Conservation (phyloP, 768 basidiomycete genomes). For the Mycena rosella region DNA sequence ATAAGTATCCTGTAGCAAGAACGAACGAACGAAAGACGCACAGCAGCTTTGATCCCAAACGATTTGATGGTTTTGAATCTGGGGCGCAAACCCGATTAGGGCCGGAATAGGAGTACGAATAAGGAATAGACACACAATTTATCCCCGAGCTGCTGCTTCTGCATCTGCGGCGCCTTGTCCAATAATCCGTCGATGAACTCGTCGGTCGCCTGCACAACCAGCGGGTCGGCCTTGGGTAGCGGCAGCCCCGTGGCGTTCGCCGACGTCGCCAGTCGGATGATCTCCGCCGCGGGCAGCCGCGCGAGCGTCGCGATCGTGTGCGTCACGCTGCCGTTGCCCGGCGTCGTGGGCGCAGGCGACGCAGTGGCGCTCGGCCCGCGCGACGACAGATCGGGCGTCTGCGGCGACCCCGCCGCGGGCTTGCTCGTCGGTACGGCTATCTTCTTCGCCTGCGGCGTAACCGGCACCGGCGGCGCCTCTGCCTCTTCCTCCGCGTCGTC, state of each 20-base stretch:
- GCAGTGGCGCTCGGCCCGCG: slow-evolving; percentile 79
- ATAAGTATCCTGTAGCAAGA: not conserved
- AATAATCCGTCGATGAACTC: slow-evolving; percentile 75
- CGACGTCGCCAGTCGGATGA: slow-evolving; percentile 73
- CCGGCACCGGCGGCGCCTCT: slow-evolving; percentile 51
- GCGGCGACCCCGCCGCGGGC: slow-evolving; percentile 60
- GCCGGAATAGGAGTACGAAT: no score
- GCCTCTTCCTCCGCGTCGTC: slow-evolving; percentile 62
- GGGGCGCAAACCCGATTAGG: slow-evolving; percentile 3
- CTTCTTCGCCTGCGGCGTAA: slow-evolving; percentile 78
- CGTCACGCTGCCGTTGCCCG: slow-evolving; percentile 57
- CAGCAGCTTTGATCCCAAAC: slow-evolving; percentile 85
- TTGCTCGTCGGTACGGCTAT: slow-evolving; percentile 51
- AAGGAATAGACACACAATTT: slow-evolving; percentile 68
- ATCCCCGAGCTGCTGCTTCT: slow-evolving; percentile 87
- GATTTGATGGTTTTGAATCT: slow-evolving; percentile 76
- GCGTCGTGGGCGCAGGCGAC: slow-evolving; percentile 76
- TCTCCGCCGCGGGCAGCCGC: slow-evolving; percentile 79
- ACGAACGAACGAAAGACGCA: slow-evolving; percentile 51
- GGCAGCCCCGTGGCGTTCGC: slow-evolving; percentile 65
- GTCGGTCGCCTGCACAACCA: slow-evolving; percentile 77
- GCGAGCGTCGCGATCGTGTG: slow-evolving; percentile 81
- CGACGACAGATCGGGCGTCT: slow-evolving; percentile 83
- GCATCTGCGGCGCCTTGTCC: slow-evolving; percentile 65
- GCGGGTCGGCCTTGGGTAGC: slow-evolving; percentile 76